phyloP scores from a whole-genome alignment of 2,329 filamentous ascomycete species.

The Xylariaceae sp. region DNA sequence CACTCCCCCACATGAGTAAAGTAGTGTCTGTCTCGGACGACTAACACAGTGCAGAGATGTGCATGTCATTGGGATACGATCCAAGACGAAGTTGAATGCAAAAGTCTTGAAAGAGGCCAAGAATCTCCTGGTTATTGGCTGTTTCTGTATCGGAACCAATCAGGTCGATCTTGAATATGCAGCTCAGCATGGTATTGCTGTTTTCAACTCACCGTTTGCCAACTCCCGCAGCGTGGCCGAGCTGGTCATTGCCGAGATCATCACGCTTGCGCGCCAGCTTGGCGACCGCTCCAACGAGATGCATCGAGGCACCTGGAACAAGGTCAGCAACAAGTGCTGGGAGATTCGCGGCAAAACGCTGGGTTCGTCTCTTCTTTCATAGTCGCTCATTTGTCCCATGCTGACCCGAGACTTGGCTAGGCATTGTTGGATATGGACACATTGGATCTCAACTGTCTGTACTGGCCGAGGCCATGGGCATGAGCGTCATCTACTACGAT shows the following conservation, averaged over 20 bases:
- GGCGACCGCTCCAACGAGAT: constrained; percentile 93
- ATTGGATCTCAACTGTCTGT: constrained; percentile 97
- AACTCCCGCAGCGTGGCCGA: constrained; percentile 98
- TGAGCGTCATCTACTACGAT: constrained; percentile 98
- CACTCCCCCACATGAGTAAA: background rate
- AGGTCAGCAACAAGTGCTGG: constrained; percentile 96
- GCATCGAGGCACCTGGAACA: constrained; percentile 96
- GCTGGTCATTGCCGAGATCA: constrained; percentile 93
- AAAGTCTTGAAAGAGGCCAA: constrained; percentile 87
- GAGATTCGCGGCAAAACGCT: constrained; percentile 97
- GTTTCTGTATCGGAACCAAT: constrained; percentile 99
- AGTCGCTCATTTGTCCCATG: background rate
- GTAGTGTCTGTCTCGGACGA: background rate
- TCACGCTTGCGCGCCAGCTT: constrained; percentile 87
- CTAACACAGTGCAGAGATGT: constrained; percentile 69
- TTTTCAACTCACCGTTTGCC: constrained; percentile 99
- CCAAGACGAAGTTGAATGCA: constrained; percentile 92
- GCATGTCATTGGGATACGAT: constrained; percentile 97
- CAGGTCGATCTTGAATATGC: constrained; percentile 89
- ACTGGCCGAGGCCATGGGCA: constrained; percentile 95
- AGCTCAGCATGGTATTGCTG: constrained; percentile 85
- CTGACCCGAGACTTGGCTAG: constrained; percentile 46
- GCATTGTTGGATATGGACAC: constrained; percentile 96
- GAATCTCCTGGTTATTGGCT: constrained; percentile 94
- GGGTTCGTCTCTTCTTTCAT: constrained; percentile 55